Conservation (phyloP, 345 rosid genomes). For the Garcia nutans region DNA sequence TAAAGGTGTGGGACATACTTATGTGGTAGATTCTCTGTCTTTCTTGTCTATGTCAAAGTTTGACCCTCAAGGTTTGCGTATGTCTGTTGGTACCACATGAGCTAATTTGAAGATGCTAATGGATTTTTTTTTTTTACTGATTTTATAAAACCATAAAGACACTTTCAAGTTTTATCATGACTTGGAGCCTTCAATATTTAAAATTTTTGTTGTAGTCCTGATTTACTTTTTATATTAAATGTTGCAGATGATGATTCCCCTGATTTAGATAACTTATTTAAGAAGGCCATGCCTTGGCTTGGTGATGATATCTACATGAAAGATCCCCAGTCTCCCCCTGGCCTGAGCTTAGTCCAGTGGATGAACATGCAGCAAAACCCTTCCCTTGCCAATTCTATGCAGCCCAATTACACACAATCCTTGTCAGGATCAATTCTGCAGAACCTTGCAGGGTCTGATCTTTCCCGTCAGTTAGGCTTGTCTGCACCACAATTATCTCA, state of each 20-base stretch:
- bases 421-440: conserved; percentile 46
- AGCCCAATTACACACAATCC: conserved; percentile 47
- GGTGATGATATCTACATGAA: conserved; percentile 71
- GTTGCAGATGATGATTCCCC: conserved; percentile 66
- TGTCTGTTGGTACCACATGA: conserved; percentile 13
- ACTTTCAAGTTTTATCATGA: background rate
- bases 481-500: conserved; percentile 42
- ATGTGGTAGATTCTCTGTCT: conserved; percentile 13
- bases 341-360: conserved; percentile 85
- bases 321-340: conserved; percentile 63
- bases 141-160: background rate
- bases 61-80: conserved; percentile 13
- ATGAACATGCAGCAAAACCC: conserved; percentile 87
- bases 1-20: conserved; percentile 9
- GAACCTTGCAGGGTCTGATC: conserved; percentile 45
- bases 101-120: conserved; percentile 13
- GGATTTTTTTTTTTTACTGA: conserved; percentile 1
- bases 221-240: conserved; percentile 11
- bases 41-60: conserved; percentile 13
- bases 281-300: conserved; percentile 90
- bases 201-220: conserved; percentile 10
- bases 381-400: conserved; percentile 46
- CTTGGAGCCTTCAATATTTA: background rate
- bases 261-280: conserved; percentile 70
- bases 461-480: conserved; percentile 52